Percentiles rank a stretch among this genome's conserved stretches.
Conservation (phyloP, 2,329 filamentous ascomycete species). For the Colletotrichum chlorophyti region DNA sequence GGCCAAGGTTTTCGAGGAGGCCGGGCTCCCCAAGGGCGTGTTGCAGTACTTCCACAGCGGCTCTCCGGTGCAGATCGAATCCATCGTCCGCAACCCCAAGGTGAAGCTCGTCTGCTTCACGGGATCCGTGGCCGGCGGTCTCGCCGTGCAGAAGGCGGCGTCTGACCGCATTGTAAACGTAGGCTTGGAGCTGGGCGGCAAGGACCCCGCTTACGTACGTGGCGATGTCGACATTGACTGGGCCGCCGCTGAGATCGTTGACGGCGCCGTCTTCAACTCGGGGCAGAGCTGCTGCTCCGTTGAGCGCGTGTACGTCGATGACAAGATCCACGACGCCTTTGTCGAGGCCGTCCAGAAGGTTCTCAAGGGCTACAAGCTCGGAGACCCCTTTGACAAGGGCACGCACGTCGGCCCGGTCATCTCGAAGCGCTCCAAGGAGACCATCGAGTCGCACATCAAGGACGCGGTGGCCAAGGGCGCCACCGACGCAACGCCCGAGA, state of each 20-base stretch:
- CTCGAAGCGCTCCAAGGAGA: slow-evolving; percentile 77
- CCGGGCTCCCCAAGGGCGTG: slow-evolving; percentile 82
- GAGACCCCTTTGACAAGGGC: slow-evolving; percentile 80
- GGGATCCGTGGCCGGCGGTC: slow-evolving; percentile 85
- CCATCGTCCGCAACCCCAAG: slow-evolving; percentile 77
- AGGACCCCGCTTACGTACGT: slow-evolving; percentile 91
- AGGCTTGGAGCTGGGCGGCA: slow-evolving; percentile 90
- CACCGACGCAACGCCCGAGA: slow-evolving; percentile 82
- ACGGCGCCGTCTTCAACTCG: slow-evolving; percentile 96
- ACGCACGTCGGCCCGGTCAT: slow-evolving; percentile 91
- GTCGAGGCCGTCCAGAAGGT: slow-evolving; percentile 81
- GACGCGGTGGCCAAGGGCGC: slow-evolving; percentile 87
- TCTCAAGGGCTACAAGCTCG: slow-evolving; percentile 81
- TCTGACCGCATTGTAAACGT: slow-evolving; percentile 85
- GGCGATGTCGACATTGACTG: slow-evolving; percentile 86
- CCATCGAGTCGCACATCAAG: slow-evolving; percentile 79
- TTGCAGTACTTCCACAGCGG: slow-evolving; percentile 94
- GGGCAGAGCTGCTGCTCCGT: slow-evolving; percentile 97
- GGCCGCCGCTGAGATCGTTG: slow-evolving; percentile 94
- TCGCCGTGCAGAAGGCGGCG: slow-evolving; percentile 85
- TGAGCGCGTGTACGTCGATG: slow-evolving; percentile 90
- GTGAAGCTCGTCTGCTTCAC: slow-evolving; percentile 91
- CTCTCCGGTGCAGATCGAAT: slow-evolving; percentile 77
- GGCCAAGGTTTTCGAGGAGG: slow-evolving; percentile 75
- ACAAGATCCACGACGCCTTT: slow-evolving; percentile 83